Percentiles rank a stretch among this genome's conserved stretches.
Evolutionary conservation across 148 eudicot genomes (phyloP).

Genomic region (Rhododendron ferrugineum): DNA sequence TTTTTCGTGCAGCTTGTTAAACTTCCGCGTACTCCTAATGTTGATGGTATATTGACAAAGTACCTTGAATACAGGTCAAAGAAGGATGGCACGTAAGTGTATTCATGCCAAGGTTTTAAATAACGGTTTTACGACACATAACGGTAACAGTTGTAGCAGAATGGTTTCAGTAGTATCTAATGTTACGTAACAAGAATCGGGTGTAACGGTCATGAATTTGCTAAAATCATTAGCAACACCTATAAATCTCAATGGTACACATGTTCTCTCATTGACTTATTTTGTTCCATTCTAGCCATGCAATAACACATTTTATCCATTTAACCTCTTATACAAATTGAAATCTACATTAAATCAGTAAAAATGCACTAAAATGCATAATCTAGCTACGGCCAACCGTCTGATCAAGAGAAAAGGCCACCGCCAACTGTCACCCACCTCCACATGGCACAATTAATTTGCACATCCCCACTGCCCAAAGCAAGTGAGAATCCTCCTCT

Average conservation of each 20-base stretch:
- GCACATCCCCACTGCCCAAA: background rate
- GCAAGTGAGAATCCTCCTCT: background rate
- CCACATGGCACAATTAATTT: background rate
- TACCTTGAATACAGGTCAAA: constrained; percentile 79
- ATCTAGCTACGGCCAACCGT: background rate
- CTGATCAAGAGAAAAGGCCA: background rate
- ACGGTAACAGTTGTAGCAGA: background rate
- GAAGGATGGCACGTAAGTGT: constrained; percentile 88
- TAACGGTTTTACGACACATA: background rate
- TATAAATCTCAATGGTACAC: too few relatives aligned
- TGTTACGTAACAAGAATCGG: background rate
- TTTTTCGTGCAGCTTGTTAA: constrained; percentile 70
- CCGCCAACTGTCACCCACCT: background rate
- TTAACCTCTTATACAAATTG: background rate
- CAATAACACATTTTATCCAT: background rate
- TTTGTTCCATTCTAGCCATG: too few relatives aligned
- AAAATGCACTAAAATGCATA: background rate
- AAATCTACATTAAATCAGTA: background rate
- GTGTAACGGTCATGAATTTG: background rate
- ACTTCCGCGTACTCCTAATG: constrained; percentile 87
- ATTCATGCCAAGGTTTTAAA: background rate
- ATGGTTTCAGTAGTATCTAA: background rate
- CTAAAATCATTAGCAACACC: background rate
- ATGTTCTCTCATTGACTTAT: too few relatives aligned
- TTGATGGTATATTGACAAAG: constrained; percentile 71